Conservation (phyloP, 2,329 filamentous ascomycete genomes). For the Penicillium expansum region DNA sequence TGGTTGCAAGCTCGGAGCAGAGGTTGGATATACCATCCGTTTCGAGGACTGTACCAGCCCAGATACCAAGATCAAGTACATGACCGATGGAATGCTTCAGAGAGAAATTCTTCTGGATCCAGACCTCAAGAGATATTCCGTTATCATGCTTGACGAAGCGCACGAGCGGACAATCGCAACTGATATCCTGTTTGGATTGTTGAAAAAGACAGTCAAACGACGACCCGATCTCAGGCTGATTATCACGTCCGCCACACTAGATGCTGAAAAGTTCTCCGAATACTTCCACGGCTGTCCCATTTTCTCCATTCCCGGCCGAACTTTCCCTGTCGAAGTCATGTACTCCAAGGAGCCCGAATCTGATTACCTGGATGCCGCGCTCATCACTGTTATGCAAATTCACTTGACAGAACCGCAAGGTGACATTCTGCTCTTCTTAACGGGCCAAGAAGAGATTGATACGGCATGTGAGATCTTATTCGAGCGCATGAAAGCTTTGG, state of each 20-base stretch:
- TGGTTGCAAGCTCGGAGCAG: constrained; percentile 82
- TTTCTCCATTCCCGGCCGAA: constrained; percentile 92
- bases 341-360: constrained; percentile 94
- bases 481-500: constrained; percentile 94
- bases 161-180: constrained; percentile 97
- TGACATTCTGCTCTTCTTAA: constrained; percentile 95
- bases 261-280: constrained; percentile 94
- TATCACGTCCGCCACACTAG: constrained; percentile 91
- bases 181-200: constrained; percentile 86
- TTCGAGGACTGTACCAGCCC: constrained; percentile 93
- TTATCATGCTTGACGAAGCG: constrained; percentile 97
- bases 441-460: constrained; percentile 97
- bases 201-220: constrained; percentile 89
- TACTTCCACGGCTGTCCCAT: constrained; percentile 97
- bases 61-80: constrained; percentile 94
- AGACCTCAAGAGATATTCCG: constrained; percentile 82
- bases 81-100: constrained; percentile 98
- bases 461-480: constrained; percentile 88
- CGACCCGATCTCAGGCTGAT: constrained; percentile 89
- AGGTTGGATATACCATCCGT: constrained; percentile 95
- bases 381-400: constrained; percentile 98
- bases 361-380: constrained; percentile 87
- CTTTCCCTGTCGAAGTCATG: constrained; percentile 92
- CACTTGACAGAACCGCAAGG: constrained; percentile 88
- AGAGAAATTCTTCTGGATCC: constrained; percentile 92